These are phyloP conservation scores for Skeletonema potamos DNA, from an alignment of 108 stramenopile species.

Conservation along the genomic window DNA sequence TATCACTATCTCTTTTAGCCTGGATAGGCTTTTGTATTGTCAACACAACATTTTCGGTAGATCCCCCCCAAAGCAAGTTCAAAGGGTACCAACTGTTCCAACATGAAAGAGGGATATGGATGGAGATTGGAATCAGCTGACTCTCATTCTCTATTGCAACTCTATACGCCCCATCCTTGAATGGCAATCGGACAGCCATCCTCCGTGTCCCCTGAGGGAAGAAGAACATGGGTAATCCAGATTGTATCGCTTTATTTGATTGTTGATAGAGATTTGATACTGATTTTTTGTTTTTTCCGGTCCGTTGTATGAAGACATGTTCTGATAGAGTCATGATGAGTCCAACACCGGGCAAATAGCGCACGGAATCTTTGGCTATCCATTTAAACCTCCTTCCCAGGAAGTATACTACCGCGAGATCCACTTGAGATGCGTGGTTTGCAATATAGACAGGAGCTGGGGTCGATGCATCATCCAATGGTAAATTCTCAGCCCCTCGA, in stretches of 20 bases:
- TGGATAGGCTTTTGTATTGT: conserved; percentile 68
- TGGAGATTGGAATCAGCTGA: conserved; percentile 65
- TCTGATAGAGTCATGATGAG: conserved; percentile 64
- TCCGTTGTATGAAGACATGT: conserved; percentile 77
- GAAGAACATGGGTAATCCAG: conserved; percentile 80
- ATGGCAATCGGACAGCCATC: conserved; percentile 71
- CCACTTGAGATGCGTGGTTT: conserved; percentile 82
- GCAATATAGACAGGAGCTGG: conserved; percentile 80
- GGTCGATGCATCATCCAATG: conserved; percentile 22
- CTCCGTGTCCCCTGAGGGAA: conserved; percentile 87
- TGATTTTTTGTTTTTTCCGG: conserved; percentile 49
- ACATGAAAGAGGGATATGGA: conserved; percentile 66
- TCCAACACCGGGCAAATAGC: conserved; percentile 78
- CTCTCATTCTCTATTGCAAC: conserved; percentile 64
- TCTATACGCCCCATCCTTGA: conserved; percentile 84
- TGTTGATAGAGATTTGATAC: conserved; percentile 66
- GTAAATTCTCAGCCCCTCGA: conserved; percentile 60
- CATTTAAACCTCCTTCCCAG: conserved; percentile 62
- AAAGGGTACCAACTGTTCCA: conserved; percentile 85
- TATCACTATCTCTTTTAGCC: conserved; percentile 51
- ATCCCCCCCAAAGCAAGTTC: conserved; percentile 43
- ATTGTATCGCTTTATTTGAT: conserved; percentile 66
- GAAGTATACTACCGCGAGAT: conserved; percentile 60
- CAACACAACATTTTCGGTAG: conserved; percentile 48
- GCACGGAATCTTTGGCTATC: conserved; percentile 75